Conservation (phyloP, 805 yeast genomes). For the Kuraishia hungarica region DNA sequence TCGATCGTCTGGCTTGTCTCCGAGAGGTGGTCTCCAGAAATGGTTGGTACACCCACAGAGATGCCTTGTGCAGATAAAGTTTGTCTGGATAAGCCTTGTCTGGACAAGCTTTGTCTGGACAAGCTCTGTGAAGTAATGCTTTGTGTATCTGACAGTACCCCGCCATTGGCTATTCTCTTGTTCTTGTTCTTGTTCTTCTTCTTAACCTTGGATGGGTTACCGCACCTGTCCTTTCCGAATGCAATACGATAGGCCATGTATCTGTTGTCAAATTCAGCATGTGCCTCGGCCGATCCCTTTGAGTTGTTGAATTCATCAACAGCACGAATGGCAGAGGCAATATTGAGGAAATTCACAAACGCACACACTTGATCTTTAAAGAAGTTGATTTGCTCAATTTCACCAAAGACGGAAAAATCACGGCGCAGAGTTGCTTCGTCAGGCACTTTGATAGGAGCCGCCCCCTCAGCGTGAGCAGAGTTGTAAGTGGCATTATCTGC, state of each 20-base stretch:
- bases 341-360: slow-evolving; percentile 62
- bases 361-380: slow-evolving; percentile 66
- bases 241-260: slow-evolving; percentile 50
- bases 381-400: slow-evolving; percentile 67
- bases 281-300: slow-evolving; percentile 22
- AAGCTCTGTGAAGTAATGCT: no score
- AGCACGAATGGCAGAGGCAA: slow-evolving; percentile 52
- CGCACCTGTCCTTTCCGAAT: slow-evolving; percentile 78
- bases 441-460: slow-evolving; percentile 28
- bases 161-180: not conserved
- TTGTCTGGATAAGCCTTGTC: not conserved
- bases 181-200: slow-evolving; percentile 24
- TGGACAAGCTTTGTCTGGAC: no score
- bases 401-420: slow-evolving; percentile 62
- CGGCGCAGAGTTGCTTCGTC: slow-evolving; percentile 39
- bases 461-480: slow-evolving; percentile 21
- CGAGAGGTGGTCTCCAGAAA: not conserved
- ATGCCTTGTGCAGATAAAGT: not conserved
- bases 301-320: slow-evolving; percentile 48
- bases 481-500: slow-evolving; percentile 12
- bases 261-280: slow-evolving; percentile 30
- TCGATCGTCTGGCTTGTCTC: not conserved
- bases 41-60: not conserved
- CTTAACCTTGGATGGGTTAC: slow-evolving; percentile 52
- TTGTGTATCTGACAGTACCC: no score